Conservation (phyloP, 129 eudicot genomes). For the Flaveria linearis region DNA sequence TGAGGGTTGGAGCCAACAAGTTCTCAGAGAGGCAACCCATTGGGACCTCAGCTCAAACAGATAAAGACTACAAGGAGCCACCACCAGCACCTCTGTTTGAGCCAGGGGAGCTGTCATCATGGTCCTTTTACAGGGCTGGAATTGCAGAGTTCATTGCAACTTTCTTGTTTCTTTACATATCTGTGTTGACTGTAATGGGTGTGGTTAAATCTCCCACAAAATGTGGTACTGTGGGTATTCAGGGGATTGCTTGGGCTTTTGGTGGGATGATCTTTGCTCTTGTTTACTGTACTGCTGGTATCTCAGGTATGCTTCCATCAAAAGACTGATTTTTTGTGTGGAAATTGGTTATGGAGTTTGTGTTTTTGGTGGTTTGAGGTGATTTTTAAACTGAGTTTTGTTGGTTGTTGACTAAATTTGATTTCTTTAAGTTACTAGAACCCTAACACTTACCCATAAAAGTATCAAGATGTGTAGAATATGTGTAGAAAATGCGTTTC, state of each 20-base stretch:
- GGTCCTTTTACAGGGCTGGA: conserved; percentile 96
- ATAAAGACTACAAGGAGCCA: conserved; percentile 82
- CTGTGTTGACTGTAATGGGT: conserved; percentile 86
- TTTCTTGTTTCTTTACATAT: conserved; percentile 72
- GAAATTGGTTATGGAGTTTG: background rate
- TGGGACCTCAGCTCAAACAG: conserved; percentile 84
- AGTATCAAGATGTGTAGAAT: no score
- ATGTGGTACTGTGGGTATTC: conserved; percentile 91
- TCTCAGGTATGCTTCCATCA: conserved; percentile 52
- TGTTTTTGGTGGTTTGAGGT: background rate
- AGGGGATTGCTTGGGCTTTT: conserved; percentile 98
- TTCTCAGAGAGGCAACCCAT: conserved; percentile 68
- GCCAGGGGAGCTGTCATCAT: conserved; percentile 76
- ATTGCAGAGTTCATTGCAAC: conserved; percentile 94
- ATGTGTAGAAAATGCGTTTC: no score
- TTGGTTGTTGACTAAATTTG: background rate
- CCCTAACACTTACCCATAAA: background rate
- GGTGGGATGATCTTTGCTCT: conserved; percentile 98
- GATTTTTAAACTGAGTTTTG: no score
- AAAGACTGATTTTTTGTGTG: conserved; percentile 7
- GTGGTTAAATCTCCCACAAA: conserved; percentile 46
- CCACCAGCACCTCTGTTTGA: conserved; percentile 90
- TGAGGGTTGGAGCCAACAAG: conserved; percentile 86
- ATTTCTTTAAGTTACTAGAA: background rate
- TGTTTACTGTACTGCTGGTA: conserved; percentile 92